Percentiles rank a stretch among this genome's conserved stretches.
phyloP scores from a whole-genome alignment of 257 asterid species.

The Rauvolfia tetraphylla region DNA sequence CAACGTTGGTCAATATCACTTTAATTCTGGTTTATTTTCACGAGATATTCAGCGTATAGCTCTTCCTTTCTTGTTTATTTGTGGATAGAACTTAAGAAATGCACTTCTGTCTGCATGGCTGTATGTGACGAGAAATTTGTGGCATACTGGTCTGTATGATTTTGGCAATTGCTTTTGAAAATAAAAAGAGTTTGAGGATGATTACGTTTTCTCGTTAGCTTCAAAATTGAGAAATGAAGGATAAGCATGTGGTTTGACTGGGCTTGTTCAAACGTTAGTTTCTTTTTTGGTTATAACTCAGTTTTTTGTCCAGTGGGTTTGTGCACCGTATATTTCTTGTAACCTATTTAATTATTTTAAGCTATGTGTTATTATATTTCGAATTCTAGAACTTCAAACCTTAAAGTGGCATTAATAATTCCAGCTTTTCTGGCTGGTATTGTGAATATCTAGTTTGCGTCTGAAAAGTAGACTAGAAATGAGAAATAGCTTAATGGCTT shows the following conservation, averaged over 20 bases:
- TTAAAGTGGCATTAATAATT: background rate
- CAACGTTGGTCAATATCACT: background rate
- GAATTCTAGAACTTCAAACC: background rate
- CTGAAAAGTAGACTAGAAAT: background rate
- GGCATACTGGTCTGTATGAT: background rate
- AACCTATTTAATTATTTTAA: background rate
- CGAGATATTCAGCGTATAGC: background rate
- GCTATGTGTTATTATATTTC: background rate
- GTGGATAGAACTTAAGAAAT: background rate
- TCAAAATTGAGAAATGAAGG: background rate
- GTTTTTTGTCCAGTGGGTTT: background rate
- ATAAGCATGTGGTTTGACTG: background rate
- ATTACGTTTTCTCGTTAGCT: background rate
- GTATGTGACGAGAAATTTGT: background rate
- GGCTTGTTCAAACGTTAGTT: background rate
- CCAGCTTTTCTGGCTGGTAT: background rate
- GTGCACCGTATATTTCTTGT: background rate
- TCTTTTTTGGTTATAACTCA: background rate
- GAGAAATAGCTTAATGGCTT: background rate
- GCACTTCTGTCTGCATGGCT: background rate
- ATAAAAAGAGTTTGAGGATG: no score
- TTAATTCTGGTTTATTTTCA: background rate
- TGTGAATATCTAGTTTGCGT: background rate
- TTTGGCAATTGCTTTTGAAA: background rate
- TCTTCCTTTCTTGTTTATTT: background rate